Conservation (phyloP, 352 stramenopile species). For the Globisporangium okanoganense region DNA sequence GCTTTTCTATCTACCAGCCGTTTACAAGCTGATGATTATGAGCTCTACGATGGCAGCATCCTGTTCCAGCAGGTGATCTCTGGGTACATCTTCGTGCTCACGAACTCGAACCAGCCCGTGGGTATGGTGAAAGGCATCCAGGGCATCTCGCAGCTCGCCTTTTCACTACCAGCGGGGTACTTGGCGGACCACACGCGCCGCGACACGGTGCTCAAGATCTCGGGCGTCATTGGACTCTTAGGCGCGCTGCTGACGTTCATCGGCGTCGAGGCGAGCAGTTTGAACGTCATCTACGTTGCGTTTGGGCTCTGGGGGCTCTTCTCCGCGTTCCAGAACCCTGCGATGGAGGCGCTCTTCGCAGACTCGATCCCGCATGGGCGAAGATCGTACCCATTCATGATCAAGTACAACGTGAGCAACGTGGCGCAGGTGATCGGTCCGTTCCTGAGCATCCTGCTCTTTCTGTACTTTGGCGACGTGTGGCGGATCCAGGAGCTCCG, state of each 20-base stretch:
- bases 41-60: conserved; percentile 33
- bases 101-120: conserved; percentile 68
- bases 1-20: not conserved
- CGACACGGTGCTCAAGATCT: conserved; percentile 64
- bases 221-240: conserved; percentile 44
- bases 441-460: conserved; percentile 49
- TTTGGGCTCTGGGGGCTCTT: conserved; percentile 74
- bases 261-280: conserved; percentile 39
- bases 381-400: conserved; percentile 70
- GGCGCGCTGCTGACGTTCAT: conserved; percentile 49
- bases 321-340: conserved; percentile 57
- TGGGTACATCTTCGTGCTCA: conserved; percentile 76
- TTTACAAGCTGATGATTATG: too few species aligned
- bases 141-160: conserved; percentile 72
- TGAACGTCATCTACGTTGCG: conserved; percentile 50
- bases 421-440: conserved; percentile 61
- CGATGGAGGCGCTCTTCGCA: conserved; percentile 71
- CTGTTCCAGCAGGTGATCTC: conserved; percentile 77
- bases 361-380: conserved; percentile 68
- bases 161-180: conserved; percentile 64
- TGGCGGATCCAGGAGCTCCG: conserved; percentile 57
- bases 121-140: conserved; percentile 82
- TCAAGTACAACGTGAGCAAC: conserved; percentile 82
- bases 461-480: conserved; percentile 57
- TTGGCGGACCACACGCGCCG: conserved; percentile 65